Percentiles rank a stretch among this genome's conserved stretches.
These are phyloP conservation scores for Agaricus subrufescens DNA, from an alignment of 768 basidiomycete genomes.

Conservation along the genomic window DNA sequence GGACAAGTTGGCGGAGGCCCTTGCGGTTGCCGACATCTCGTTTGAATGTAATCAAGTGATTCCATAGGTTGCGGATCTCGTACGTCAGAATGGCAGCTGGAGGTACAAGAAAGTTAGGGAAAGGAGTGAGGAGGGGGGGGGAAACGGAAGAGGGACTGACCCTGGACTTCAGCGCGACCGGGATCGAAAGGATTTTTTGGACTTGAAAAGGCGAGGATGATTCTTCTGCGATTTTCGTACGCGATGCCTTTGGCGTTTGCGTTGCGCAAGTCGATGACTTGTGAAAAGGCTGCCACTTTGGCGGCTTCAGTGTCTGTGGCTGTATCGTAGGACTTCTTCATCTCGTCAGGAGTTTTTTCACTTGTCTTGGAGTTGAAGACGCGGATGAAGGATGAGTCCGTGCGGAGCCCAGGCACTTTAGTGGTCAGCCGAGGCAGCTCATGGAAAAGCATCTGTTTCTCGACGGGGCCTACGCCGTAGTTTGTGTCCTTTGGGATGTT, in stretches of 20 bases:
- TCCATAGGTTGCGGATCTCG: slow-evolving; percentile 78
- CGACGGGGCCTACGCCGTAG: slow-evolving; percentile 60
- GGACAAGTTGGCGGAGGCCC: slow-evolving; percentile 72
- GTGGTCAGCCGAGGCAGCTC: slow-evolving; percentile 55
- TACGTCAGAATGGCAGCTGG: slow-evolving; percentile 84
- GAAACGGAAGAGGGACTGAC: slow-evolving; percentile 35
- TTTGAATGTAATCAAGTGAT: slow-evolving; percentile 62
- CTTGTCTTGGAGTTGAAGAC: slow-evolving; percentile 11
- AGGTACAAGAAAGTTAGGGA: background rate
- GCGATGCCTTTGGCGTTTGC: slow-evolving; percentile 84
- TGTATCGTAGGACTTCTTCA: slow-evolving; percentile 6
- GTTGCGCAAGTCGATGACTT: slow-evolving; percentile 79
- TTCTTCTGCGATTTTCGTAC: slow-evolving; percentile 79
- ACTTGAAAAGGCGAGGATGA: slow-evolving; percentile 75
- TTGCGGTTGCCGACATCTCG: slow-evolving; percentile 76
- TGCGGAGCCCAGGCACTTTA: slow-evolving; percentile 13
- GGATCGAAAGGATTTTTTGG: slow-evolving; percentile 65
- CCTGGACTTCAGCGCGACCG: slow-evolving; percentile 87
- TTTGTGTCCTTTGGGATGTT: slow-evolving; percentile 52
- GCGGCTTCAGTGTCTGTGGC: slow-evolving; percentile 23
- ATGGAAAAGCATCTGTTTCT: slow-evolving; percentile 62
- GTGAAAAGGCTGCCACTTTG: slow-evolving; percentile 57
- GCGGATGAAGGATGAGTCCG: background rate
- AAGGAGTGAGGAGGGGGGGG: background rate
- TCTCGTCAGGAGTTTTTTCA: background rate